Percentiles rank a stretch among this genome's conserved stretches.
phyloP scores from a whole-genome alignment of 192 early-diverging fungal genomes.

The Coemansia sp. region DNA sequence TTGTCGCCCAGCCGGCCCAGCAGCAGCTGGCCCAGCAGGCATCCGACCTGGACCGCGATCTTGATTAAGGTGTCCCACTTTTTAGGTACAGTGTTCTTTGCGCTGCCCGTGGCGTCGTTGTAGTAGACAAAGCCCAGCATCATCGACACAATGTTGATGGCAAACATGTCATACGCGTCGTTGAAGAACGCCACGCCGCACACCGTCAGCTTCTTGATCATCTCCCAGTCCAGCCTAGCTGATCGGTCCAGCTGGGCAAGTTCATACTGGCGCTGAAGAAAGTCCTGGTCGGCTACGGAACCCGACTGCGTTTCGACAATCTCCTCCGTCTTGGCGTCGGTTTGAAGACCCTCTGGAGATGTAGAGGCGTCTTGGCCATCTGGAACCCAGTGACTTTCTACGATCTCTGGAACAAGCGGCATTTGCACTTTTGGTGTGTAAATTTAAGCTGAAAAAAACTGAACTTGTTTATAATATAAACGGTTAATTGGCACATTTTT shows the following conservation, averaged over 20 bases:
- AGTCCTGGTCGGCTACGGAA: constrained; percentile 20
- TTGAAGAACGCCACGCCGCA: constrained; percentile 86
- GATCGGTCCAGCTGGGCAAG: constrained; percentile 56
- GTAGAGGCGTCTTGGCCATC: neutral
- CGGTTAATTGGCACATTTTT: too few relatives aligned
- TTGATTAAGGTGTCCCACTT: constrained; percentile 81
- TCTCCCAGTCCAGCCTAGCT: constrained; percentile 65
- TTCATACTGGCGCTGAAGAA: constrained; percentile 32
- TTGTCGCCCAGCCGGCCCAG: constrained; percentile 88
- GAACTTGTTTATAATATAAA: too few relatives aligned
- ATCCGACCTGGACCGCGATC: constrained; percentile 83
- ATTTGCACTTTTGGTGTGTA: neutral
- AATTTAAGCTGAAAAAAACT: too few relatives aligned
- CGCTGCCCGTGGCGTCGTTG: constrained; percentile 26
- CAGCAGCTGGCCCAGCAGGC: constrained; percentile 85
- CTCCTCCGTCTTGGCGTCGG: neutral
- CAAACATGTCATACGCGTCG: constrained; percentile 93
- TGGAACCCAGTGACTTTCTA: neutral
- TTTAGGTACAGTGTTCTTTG: constrained; percentile 58
- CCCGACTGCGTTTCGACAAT: neutral
- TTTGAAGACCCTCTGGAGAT: neutral
- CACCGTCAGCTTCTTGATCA: constrained; percentile 69
- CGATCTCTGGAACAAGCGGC: constrained; percentile 5
- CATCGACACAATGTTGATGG: constrained; percentile 84
- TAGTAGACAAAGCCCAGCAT: constrained; percentile 78